Conservation (phyloP, 306 rosid genomes). For the Bauhinia variegata region DNA sequence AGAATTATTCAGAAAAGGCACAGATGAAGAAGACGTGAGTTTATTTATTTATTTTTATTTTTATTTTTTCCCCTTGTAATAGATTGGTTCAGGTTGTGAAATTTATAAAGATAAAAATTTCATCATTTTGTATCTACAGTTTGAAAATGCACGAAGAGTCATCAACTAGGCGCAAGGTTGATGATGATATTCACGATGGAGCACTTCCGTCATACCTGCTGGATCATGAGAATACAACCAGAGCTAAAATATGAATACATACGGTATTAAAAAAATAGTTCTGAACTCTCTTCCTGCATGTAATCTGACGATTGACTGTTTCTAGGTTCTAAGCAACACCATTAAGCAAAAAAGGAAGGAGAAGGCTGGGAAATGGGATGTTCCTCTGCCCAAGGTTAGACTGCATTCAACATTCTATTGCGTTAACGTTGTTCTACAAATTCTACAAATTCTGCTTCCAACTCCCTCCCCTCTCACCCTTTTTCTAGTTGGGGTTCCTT, state of each 20-base stretch:
- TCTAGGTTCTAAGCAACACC: conserved; percentile 44
- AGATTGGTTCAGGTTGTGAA: not conserved
- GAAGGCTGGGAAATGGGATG: conserved; percentile 39
- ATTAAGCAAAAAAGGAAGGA: not conserved
- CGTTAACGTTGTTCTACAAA: not conserved
- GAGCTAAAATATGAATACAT: conserved; percentile 7
- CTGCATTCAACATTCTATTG: not conserved
- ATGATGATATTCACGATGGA: conserved; percentile 71
- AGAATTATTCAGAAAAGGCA: conserved; percentile 84
- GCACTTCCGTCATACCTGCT: not conserved
- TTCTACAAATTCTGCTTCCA: too few species aligned
- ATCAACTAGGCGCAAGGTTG: conserved; percentile 73
- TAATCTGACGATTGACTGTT: conserved; percentile 15
- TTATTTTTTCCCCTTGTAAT: too few species aligned
- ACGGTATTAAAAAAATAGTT: not conserved
- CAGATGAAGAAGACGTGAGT: conserved; percentile 92
- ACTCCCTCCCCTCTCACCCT: too few species aligned
- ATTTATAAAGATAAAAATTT: conserved; percentile 15
- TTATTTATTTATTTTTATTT: too few species aligned
- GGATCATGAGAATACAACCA: not conserved
- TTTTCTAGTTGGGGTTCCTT: too few species aligned
- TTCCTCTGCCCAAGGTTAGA: not conserved
- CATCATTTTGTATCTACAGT: conserved; percentile 43
- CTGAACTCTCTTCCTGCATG: not conserved
- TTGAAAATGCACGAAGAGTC: conserved; percentile 92